phyloP scores from a whole-genome alignment of 192 early-diverging fungal species.

The Coemansia sp. region DNA sequence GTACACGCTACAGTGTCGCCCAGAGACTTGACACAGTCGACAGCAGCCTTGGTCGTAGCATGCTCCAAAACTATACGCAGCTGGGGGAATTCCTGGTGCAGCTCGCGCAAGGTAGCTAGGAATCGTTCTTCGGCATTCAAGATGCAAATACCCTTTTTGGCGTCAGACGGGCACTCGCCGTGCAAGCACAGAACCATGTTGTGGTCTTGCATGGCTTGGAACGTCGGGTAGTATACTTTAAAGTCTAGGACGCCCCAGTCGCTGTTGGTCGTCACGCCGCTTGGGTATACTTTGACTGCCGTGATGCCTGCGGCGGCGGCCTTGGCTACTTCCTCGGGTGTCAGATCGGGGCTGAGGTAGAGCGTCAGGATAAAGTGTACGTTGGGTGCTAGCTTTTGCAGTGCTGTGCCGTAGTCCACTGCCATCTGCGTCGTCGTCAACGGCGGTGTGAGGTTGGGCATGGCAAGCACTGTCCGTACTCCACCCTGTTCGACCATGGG shows the following conservation, averaged over 20 bases:
- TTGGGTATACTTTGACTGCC: slow-evolving; percentile 92
- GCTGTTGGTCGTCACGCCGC: slow-evolving; percentile 97
- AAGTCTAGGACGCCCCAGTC: slow-evolving; percentile 84
- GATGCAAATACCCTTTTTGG: slow-evolving; percentile 84
- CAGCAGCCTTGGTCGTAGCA: slow-evolving; percentile 91
- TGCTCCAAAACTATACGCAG: slow-evolving; percentile 97
- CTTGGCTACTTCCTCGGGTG: slow-evolving; percentile 84
- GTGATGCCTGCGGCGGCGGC: slow-evolving; percentile 83
- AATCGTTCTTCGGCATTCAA: slow-evolving; percentile 97
- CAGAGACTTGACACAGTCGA: slow-evolving; percentile 88
- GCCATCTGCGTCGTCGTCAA: slow-evolving; percentile 87
- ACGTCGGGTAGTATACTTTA: slow-evolving; percentile 85
- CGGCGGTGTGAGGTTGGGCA: slow-evolving; percentile 96
- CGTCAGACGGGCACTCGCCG: slow-evolving; percentile 90
- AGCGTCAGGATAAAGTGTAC: slow-evolving; percentile 93
- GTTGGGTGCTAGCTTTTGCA: slow-evolving; percentile 80
- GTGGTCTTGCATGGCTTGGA: slow-evolving; percentile 91
- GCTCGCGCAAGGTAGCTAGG: slow-evolving; percentile 78
- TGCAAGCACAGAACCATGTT: slow-evolving; percentile 96
- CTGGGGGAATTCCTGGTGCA: slow-evolving; percentile 89
- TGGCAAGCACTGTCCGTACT: slow-evolving; percentile 85
- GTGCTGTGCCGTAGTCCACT: slow-evolving; percentile 76
- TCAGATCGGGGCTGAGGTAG: slow-evolving; percentile 86
- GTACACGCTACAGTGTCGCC: slow-evolving; percentile 92
- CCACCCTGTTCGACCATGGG: slow-evolving; percentile 80